Evolutionary conservation across 768 basidiomycete genomes (phyloP).

Genomic region (Rhizopogon sp.): DNA sequence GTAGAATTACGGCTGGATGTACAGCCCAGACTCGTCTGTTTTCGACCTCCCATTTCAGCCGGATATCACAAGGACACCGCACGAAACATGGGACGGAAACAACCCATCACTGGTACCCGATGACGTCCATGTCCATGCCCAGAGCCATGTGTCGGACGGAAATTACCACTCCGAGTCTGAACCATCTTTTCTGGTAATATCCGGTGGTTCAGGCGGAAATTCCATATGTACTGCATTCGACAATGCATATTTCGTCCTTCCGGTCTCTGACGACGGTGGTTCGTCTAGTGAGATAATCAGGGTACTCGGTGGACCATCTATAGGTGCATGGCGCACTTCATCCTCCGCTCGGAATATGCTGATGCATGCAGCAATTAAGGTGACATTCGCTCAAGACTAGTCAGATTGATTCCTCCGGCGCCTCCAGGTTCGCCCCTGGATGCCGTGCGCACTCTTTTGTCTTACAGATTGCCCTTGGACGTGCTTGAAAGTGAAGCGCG

Average conservation of each 20-base stretch:
- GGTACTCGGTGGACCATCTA: conserved; percentile 81
- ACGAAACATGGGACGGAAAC: neutral
- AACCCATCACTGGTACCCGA: neutral
- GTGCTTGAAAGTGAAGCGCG: conserved; percentile 72
- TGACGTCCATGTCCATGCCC: neutral
- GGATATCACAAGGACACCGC: neutral
- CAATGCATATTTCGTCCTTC: conserved; percentile 75
- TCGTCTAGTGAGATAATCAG: conserved; percentile 93
- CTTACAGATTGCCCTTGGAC: conserved; percentile 70
- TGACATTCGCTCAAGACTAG: conserved; percentile 83
- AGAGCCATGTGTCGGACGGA: neutral
- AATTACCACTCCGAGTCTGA: conserved; percentile 1
- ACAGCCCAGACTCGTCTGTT: conserved; percentile 66
- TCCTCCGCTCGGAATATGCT: conserved; percentile 8
- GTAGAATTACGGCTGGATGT: conserved; percentile 2
- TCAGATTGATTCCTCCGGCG: conserved; percentile 77
- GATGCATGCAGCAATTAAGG: conserved; percentile 36
- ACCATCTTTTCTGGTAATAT: conserved; percentile 56
- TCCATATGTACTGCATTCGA: conserved; percentile 84
- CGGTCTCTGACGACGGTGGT: conserved; percentile 94
- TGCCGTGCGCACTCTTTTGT: conserved; percentile 72
- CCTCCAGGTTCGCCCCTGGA: conserved; percentile 57
- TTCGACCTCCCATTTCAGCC: conserved; percentile 65
- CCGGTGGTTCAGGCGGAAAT: conserved; percentile 94
- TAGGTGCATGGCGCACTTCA: conserved; percentile 42